Base-by-base conservation (phyloP, 2,329 filamentous ascomycete species). In the Diaporthe australafricana region DNA sequence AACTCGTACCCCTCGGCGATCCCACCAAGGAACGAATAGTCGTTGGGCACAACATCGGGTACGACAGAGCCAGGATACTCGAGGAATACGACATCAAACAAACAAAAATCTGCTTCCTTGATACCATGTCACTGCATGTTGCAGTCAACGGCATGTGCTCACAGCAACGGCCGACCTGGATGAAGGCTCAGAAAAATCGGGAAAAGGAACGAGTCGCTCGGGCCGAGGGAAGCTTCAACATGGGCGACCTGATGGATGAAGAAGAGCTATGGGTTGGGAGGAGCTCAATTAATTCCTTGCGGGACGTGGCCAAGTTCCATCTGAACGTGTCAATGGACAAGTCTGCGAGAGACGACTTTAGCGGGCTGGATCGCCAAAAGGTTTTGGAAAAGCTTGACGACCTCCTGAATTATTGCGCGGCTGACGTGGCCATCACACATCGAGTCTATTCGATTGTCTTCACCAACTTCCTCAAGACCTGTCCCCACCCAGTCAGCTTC, bases 121-220 rank as follows among this genome's bases (percentile, higher is more conserved):
- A 99, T 80, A 99, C 96, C 38, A 99, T 99, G 96, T 98, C 96
- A 1, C 85, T 99, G 25, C 96, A 99, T 80, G 96, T 98, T 9
- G 97, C 97, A 2, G 96, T 98, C 30, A 99, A 99, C 79, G 96
- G 96, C 74, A 99, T 99, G 96, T 99, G 96, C 82, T 98, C 96
- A 27, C 92, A 93, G 75, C 96, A 99, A 81, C 90, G 96, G 63
- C 96, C 97, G 11, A 98, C 94, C 0, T 99, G 96, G 96, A 95
- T 98, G 92, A 97, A 94, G 81, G 94, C 98, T 81, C 93, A 94
- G 80, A 99, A 99, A 84, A 94, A 92, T 75, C 89, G 92, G 71
- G 96, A 98, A 78, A 78, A 94, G 63, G 95, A 98, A 74, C 93
- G 92, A 78, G 91, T 96, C 60, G 89, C 93, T 6, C 91, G 87